These are phyloP conservation scores for Moricandia arvensis DNA, from an alignment of 345 rosid species.

Conservation along the genomic window DNA sequence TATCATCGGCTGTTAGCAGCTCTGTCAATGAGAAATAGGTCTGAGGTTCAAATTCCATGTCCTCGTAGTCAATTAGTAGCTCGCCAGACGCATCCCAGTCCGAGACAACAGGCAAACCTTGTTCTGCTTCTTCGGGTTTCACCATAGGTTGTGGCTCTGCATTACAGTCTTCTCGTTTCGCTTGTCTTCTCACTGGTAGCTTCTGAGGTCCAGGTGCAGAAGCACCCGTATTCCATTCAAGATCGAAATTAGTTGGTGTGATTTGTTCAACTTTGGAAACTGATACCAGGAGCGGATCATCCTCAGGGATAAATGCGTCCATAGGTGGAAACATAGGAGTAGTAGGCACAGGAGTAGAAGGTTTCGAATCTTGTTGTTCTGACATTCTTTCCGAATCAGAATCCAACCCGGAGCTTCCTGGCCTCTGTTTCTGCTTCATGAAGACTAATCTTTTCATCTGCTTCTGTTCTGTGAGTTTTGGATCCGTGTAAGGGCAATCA, in stretches of 20 bases:
- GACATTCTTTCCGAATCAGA: slow-evolving; percentile 49
- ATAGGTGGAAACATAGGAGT: slow-evolving; percentile 6
- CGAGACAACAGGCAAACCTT: slow-evolving; percentile 34
- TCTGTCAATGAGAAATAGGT: slow-evolving; percentile 88
- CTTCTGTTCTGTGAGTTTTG: slow-evolving; percentile 42
- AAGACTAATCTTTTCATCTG: slow-evolving; percentile 28
- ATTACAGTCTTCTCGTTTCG: slow-evolving; percentile 47
- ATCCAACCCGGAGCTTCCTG: slow-evolving; percentile 35
- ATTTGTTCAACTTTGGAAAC: slow-evolving; percentile 60
- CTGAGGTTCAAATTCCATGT: slow-evolving; percentile 95
- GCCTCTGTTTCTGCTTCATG: slow-evolving; percentile 44
- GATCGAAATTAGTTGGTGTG: slow-evolving; percentile 45
- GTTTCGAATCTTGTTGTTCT: slow-evolving; percentile 48
- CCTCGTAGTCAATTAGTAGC: slow-evolving; percentile 59
- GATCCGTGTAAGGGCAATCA: slow-evolving; percentile 74
- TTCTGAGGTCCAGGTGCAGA: slow-evolving; percentile 55
- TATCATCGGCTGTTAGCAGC: slow-evolving; percentile 69
- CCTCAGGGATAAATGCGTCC: slow-evolving; percentile 50
- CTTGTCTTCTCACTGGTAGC: slow-evolving; percentile 83
- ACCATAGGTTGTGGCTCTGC: slow-evolving; percentile 33
- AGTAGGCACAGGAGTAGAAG: slow-evolving; percentile 33
- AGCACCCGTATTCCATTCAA: slow-evolving; percentile 43
- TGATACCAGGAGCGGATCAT: slow-evolving; percentile 68
- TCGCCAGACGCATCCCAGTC: slow-evolving; percentile 64
- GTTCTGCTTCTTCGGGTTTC: slow-evolving; percentile 35